phyloP scores from a whole-genome alignment of 768 basidiomycete species.

The Termitomyces sp. region DNA sequence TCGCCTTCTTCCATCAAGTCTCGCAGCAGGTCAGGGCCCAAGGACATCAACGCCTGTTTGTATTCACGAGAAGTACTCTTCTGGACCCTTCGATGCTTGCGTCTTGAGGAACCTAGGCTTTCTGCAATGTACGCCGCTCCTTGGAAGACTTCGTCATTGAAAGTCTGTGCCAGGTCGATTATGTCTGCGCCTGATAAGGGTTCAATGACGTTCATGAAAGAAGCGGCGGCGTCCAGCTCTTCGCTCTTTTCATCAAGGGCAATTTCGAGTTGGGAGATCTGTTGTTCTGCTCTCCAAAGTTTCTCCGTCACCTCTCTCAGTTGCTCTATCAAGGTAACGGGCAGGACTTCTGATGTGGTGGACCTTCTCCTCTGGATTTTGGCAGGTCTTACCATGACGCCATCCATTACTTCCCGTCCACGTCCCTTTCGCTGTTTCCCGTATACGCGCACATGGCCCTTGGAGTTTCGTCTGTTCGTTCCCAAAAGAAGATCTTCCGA shows the following conservation, averaged over 20 bases:
- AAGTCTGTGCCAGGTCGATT: conserved; percentile 36
- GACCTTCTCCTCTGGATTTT: background rate
- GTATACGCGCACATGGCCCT: background rate
- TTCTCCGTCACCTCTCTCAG: background rate
- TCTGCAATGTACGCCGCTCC: conserved; percentile 49
- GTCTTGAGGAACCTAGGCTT: conserved; percentile 25
- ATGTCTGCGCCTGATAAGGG: conserved; percentile 46
- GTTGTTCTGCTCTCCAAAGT: background rate
- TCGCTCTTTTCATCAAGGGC: conserved; percentile 38
- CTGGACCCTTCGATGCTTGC: conserved; percentile 16
- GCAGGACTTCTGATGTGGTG: background rate
- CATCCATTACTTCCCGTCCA: background rate
- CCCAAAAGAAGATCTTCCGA: background rate
- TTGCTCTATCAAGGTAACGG: background rate
- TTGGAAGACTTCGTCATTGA: conserved; percentile 52
- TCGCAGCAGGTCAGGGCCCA: conserved; percentile 37
- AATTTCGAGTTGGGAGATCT: conserved; percentile 13
- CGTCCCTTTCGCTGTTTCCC: background rate
- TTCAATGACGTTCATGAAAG: conserved; percentile 45
- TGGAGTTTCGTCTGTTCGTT: background rate
- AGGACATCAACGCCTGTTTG: conserved; percentile 25
- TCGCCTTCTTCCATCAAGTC: background rate
- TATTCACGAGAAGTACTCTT: conserved; percentile 14
- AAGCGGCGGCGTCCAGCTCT: conserved; percentile 48
- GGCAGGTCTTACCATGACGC: background rate